Base-by-base conservation (phyloP, 2,329 filamentous ascomycete genomes). In the Epichloe festucae region DNA sequence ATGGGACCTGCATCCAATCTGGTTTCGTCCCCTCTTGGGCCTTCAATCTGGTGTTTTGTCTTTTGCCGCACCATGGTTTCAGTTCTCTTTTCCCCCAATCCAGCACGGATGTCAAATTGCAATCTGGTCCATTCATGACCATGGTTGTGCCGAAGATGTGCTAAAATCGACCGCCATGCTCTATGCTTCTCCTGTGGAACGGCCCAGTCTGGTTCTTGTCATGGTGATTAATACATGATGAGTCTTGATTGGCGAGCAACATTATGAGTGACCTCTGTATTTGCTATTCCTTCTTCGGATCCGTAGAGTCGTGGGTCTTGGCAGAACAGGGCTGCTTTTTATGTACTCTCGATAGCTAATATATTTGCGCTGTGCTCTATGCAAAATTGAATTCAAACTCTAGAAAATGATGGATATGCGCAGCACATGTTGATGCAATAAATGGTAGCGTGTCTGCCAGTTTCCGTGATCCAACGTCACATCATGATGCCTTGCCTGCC, bases 61-160 rank as follows among this genome's bases (percentile, higher is more conserved):
- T 10, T 31, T 31, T 31, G 27, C 27, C 27, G 27, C 27, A 31
- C 27, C 27, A 31, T 31, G 8, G 27, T 46, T 17, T 7, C 5
- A 21, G 1, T 2, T 15, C 11, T 38, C 17, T 15, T 3, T 39
- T 6, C 14, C 1, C 15, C 36, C 14, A 35, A 46, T 35, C 59
- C 72, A 91, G 90, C 90, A 95, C 87, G 85, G 87, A 95, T 95
- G 89, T 96, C 89, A 95, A 95, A 95, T 95, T 96, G 82, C 90
- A 93, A 91, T 85, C 76, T 80, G 80, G 84, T 82, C 83, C 69
- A 69, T 67, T 68, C 71, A 83, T 95, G 87, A 85, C 87, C 89
- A 82, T 76, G 79, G 82, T 90, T 93, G 90, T 89, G 90, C 89
- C 89, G 87, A 90, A 95, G 89, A 95, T 89, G 89, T 95, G 89